These are phyloP conservation scores for Asterophora lycoperdoides DNA, from an alignment of 768 basidiomycete species.

Conservation along the genomic window DNA sequence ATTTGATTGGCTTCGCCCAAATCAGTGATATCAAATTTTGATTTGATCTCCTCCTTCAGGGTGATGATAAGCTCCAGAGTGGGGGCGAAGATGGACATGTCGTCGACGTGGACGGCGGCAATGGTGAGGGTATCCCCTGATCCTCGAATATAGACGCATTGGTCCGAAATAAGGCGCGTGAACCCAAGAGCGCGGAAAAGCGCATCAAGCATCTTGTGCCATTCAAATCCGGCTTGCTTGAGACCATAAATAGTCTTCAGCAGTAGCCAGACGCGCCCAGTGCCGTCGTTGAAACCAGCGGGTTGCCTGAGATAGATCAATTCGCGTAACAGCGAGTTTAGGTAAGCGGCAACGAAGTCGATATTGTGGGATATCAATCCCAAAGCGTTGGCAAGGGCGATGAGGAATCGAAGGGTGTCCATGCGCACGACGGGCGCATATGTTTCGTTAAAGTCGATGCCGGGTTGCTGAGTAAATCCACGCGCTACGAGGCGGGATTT, in stretches of 20 bases:
- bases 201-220: conserved; percentile 23
- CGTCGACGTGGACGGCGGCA: conserved; percentile 29
- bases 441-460: conserved; percentile 27
- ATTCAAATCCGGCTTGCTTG: conserved; percentile 25
- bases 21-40: conserved; percentile 26
- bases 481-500: not conserved
- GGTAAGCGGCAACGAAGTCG: conserved; percentile 29
- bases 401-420: conserved; percentile 23
- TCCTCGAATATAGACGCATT: conserved; percentile 19
- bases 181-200: conserved; percentile 17
- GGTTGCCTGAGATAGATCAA: conserved; percentile 39
- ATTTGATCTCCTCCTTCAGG: conserved; percentile 20
- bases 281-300: conserved; percentile 24
- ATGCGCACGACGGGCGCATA: conserved; percentile 31
- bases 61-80: conserved; percentile 11
- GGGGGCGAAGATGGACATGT: conserved; percentile 25
- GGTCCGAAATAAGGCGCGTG: conserved; percentile 14
- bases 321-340: conserved; percentile 27
- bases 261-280: conserved; percentile 21
- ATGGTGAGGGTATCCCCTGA: conserved; percentile 12
- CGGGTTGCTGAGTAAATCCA: conserved; percentile 19
- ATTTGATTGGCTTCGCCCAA: conserved; percentile 26
- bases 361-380: conserved; percentile 34
- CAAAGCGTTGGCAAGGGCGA: conserved; percentile 32
- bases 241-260: conserved; percentile 35